Base-by-base conservation (phyloP, 768 basidiomycete species). In the Xerocomus brunneocitrinus region DNA sequence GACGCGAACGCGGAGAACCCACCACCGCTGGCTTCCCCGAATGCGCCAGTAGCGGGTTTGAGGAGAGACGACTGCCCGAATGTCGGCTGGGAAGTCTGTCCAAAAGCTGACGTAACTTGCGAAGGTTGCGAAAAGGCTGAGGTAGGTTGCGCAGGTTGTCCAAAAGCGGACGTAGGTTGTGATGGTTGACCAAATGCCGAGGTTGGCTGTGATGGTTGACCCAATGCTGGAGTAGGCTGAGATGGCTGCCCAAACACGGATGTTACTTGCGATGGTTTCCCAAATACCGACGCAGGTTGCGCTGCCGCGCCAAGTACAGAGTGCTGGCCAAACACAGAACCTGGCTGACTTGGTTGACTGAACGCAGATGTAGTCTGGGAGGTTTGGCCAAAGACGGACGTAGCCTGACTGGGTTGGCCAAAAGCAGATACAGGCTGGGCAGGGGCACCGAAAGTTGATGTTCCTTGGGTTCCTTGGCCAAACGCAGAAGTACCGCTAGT, bases 1-100 rank as follows among this genome's bases (percentile, higher is more conserved):
- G 72, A 69, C n/a, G 78, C 70, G 60, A 83, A 83, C 4, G 79
- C 75, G 31, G 79, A 76, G 55, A 81, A 82, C 4, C 71, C 78
- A 14, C 77, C 72, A 2, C 76, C 71, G 14, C 66, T 65, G 41
- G 75, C 69, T 0, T 71, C 69, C 43, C 70, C 67, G 51, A 85
- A 85, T 2, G 79, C 79, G 3, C 81, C 80, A 5, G 76, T 69
- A 4, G 76, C 72, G 5, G 81, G 76, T 55, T 78, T 79, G 52
- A 82, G 75, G 24, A 81, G 52, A 31, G 64, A 62, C 1, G 74
- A 66, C 44, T 73, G 67, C n/a, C 69, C 66, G n/a, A 73, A 74
- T 27, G 65, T 66, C 5, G 71, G 61, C 52, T 73, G 67, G 9
- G 66, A 47, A n/a, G 58, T 49, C 41, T 73, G 69, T 4, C 73